These are phyloP conservation scores for Ogataea wickerhamii DNA, from an alignment of 805 yeast species.

Conservation along the genomic window DNA sequence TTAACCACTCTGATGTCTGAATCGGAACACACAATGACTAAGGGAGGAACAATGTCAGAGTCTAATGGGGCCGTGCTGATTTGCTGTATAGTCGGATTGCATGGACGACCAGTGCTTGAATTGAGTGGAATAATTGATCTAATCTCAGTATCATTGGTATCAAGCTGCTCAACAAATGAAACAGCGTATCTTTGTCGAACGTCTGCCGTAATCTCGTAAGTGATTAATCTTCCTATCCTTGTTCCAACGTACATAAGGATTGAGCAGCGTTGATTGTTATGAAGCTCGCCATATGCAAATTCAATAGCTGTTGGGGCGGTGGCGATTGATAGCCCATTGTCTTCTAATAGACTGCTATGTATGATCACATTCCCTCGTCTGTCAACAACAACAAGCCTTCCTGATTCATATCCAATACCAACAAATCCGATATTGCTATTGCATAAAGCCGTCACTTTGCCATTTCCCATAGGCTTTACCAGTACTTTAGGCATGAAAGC, in stretches of 20 bases:
- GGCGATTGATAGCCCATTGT: slow-evolving; percentile 26
- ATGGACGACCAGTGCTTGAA: slow-evolving; percentile 56
- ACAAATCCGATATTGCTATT: slow-evolving; percentile 81
- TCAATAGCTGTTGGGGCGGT: slow-evolving; percentile 57
- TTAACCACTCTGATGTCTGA: slow-evolving; percentile 61
- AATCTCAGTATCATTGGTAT: slow-evolving; percentile 51
- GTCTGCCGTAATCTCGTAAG: slow-evolving; percentile 62
- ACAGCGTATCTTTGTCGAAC: slow-evolving; percentile 60
- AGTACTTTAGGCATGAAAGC: slow-evolving; percentile 62
- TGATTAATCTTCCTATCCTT: slow-evolving; percentile 62
- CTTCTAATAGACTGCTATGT: slow-evolving; percentile 33
- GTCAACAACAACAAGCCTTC: slow-evolving; percentile 73
- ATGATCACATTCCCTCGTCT: slow-evolving; percentile 61
- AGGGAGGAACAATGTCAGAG: slow-evolving; percentile 59
- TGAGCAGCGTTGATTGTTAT: slow-evolving; percentile 62
- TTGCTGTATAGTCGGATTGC: slow-evolving; percentile 58
- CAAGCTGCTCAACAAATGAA: slow-evolving; percentile 44
- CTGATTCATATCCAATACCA: slow-evolving; percentile 72
- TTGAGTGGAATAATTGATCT: slow-evolving; percentile 56
- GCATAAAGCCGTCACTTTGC: slow-evolving; percentile 55
- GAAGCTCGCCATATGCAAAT: slow-evolving; percentile 64
- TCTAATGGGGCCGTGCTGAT: slow-evolving; percentile 40
- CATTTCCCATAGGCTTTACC: slow-evolving; percentile 37
- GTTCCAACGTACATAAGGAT: slow-evolving; percentile 76
- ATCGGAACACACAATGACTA: slow-evolving; percentile 50